phyloP scores from a whole-genome alignment of 129 eudicot genomes.

The Flaveria brownii region DNA sequence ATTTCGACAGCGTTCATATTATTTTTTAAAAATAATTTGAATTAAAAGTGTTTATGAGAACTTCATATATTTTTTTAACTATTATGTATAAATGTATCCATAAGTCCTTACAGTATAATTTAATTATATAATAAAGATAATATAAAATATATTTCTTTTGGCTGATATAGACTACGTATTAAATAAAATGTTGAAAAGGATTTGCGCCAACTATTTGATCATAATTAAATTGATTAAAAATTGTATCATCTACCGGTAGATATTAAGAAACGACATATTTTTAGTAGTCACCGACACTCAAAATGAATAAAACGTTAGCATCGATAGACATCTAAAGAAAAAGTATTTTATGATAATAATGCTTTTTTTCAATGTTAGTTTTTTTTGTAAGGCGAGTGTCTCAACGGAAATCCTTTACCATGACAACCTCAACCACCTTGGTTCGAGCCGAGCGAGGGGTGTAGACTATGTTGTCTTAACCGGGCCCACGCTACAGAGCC shows the following conservation, averaged over 20 bases:
- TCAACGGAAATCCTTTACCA: too few species aligned
- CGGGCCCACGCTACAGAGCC: too few species aligned
- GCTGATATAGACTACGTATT: conserved; percentile 1
- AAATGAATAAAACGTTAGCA: conserved; percentile 25
- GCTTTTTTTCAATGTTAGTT: neutral
- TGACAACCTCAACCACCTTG: too few species aligned
- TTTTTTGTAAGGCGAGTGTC: too few species aligned
- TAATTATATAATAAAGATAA: neutral
- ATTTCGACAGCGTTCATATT: neutral
- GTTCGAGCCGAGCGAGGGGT: too few species aligned
- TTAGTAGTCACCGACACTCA: conserved; percentile 30
- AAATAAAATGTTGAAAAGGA: conserved; percentile 19
- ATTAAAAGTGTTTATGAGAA: neutral
- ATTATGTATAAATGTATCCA: neutral
- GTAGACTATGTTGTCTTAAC: too few species aligned
- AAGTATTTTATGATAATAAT: neutral
- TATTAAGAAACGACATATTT: conserved; percentile 25
- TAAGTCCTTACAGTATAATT: neutral
- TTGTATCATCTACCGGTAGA: conserved; percentile 15
- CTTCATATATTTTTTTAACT: neutral
- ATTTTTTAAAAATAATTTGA: neutral
- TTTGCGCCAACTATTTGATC: conserved; percentile 21
- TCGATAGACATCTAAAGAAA: conserved; percentile 4
- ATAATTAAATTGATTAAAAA: conserved; percentile 20
- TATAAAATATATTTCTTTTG: neutral